phyloP scores from a whole-genome alignment of 1,284 basidiomycete genomes.

The Irpex sp. region DNA sequence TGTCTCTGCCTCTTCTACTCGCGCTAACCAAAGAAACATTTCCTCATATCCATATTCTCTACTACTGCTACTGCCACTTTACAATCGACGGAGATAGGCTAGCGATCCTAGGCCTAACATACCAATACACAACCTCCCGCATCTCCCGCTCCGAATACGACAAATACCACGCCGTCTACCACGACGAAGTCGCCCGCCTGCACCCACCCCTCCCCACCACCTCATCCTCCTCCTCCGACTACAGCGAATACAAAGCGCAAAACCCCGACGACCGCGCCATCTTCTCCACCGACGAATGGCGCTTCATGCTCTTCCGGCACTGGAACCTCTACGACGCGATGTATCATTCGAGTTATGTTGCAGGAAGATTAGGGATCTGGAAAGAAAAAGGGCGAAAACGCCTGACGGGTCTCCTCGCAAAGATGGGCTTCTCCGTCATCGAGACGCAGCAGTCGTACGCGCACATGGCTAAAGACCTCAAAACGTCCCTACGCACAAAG shows the following conservation, averaged over 20 bases:
- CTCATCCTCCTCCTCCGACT: slow-evolving; percentile 34
- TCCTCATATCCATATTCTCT: no score
- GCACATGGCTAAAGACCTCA: slow-evolving; percentile 96
- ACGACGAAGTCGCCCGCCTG: slow-evolving; percentile 87
- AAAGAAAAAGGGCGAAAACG: slow-evolving; percentile 88
- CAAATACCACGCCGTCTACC: slow-evolving; percentile 68
- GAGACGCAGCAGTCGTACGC: slow-evolving; percentile 92
- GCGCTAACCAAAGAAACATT: no score
- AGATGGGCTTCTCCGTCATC: slow-evolving; percentile 95
- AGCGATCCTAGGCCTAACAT: slow-evolving; percentile 90
- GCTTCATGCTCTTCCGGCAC: slow-evolving; percentile 94
- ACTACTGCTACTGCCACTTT: no score
- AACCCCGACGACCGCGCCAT: slow-evolving; percentile 80
- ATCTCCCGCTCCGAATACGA: slow-evolving; percentile 90
- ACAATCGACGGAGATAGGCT: slow-evolving; percentile 47
- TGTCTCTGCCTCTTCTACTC: no score
- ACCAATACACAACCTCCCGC: slow-evolving; percentile 84
- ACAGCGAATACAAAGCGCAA: slow-evolving; percentile 42
- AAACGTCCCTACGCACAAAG: slow-evolving; percentile 75
- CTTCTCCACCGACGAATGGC: slow-evolving; percentile 77
- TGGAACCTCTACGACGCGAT: slow-evolving; percentile 98
- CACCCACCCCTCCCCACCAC: slow-evolving; percentile 43
- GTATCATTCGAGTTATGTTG: slow-evolving; percentile 96
- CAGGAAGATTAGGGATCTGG: slow-evolving; percentile 94
- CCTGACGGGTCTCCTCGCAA: slow-evolving; percentile 88